Evolutionary conservation across 2,329 filamentous ascomycete genomes (phyloP), one percentile per base, ranked within the genome.

Genomic region (Knufia fluminis): DNA sequence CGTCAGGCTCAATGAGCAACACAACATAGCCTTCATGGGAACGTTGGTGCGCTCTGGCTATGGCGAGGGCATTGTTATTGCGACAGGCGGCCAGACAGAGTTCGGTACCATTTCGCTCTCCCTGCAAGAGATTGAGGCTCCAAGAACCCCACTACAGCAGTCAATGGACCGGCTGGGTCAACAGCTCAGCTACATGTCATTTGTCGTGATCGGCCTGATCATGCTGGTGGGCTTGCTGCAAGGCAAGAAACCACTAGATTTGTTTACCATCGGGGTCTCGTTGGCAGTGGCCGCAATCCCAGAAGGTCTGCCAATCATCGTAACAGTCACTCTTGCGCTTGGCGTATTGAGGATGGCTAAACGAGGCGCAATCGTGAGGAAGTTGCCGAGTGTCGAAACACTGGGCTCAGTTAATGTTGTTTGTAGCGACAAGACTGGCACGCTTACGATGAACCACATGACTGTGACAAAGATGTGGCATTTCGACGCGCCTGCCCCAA

Each of bases 401-500:
- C 71, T 98, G 3, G 94, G 94, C 7, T 96, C 90, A n/a, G 92
- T 98, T 52, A 98, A 97, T 61, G 90, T 98, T n/a, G 88, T 98
- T 4, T 98, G 94, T 71, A 96, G 89, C 58, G 92, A 98, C 73
- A 98, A 98, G 71, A 98, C 92, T 38, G 88, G 91, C 26, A 98
- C 92, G 1, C 71, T 98, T 53, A 98, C 92, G 0, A 89, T 90
- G 64, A 98, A 97, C 64, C 92, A 98, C 64, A 97, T 98, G 92
- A 94, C 92, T 1, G 89, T 89, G 0, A 90, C 89, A 14, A 94
- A 92, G 62, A 82, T 98, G 73, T 98, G 92, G 92, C 86, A 91
- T 64, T 94, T 94, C 65, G 87, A 89, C 56, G 77, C 78, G 38
- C 57, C 67, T 4, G 64, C 70, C 49, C 76, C 79, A 4, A 72